phyloP scores from a whole-genome alignment of 1,284 basidiomycete species.

The Vanrija sp. region DNA sequence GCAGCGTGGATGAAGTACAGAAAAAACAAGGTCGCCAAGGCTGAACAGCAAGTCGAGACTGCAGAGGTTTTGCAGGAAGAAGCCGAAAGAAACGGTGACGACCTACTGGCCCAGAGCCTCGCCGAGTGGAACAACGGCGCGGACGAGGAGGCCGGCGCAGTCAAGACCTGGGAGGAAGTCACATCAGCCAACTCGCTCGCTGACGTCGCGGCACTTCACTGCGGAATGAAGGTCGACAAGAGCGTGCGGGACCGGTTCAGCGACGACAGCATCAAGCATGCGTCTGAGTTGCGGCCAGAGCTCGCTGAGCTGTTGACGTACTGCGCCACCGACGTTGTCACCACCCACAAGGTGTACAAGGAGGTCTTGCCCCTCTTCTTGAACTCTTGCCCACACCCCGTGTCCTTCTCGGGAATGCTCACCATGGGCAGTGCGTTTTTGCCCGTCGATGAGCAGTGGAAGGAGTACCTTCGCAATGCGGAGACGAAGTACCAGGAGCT shows the following conservation, averaged over 20 bases:
- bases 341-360: constrained; percentile 78
- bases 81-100: constrained; percentile 54
- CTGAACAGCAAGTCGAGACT: constrained; percentile 31
- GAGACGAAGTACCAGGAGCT: constrained; percentile 74
- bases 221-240: constrained; percentile 76
- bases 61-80: constrained; percentile 49
- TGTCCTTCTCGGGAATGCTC: constrained; percentile 85
- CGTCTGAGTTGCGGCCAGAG: constrained; percentile 60
- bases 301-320: constrained; percentile 79
- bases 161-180: constrained; percentile 74
- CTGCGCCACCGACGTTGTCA: constrained; percentile 77
- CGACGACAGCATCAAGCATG: constrained; percentile 40
- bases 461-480: constrained; percentile 70
- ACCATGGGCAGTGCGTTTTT: constrained; percentile 90
- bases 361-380: constrained; percentile 82
- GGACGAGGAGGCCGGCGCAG: constrained; percentile 27
- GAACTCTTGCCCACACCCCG: constrained; percentile 82
- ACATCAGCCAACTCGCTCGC: constrained; percentile 88
- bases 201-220: constrained; percentile 88
- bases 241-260: constrained; percentile 71
- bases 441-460: constrained; percentile 86
- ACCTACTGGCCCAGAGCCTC: constrained; percentile 35
- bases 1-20: constrained; percentile 83
- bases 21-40: constrained; percentile 51
- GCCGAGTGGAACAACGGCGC: constrained; percentile 46